A percentile compares a stretch with the other conserved stretches of the same genome.
These are phyloP conservation scores for Dichotomocladium elegans DNA, from an alignment of 371 early-diverging fungal genomes.

Conservation along the genomic window DNA sequence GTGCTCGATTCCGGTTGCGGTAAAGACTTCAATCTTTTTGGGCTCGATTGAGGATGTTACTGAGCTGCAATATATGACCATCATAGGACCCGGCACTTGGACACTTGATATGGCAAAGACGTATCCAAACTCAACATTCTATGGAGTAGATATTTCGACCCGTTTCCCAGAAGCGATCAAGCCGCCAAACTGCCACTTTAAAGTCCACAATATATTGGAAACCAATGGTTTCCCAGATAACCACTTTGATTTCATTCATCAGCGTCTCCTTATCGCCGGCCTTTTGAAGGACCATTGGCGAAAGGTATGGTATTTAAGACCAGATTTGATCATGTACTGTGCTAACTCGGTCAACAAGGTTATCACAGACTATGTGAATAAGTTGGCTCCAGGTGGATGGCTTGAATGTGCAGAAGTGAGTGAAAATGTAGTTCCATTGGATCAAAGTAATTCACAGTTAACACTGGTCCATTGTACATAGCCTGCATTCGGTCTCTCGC, in stretches of 20 bases:
- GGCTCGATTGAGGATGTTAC: no score
- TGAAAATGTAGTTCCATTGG: no score
- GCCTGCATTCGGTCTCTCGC: neutral
- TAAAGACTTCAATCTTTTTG: no score
- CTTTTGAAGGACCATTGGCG: conserved; percentile 26
- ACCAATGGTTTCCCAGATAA: conserved; percentile 48
- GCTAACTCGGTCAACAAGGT: neutral
- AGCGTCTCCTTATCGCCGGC: conserved; percentile 34
- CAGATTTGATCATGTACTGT: no score
- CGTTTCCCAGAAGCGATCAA: conserved; percentile 13
- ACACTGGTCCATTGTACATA: neutral
- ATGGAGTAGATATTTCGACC: conserved; percentile 12
- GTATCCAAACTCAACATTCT: conserved; percentile 14
- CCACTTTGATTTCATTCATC: conserved; percentile 53
- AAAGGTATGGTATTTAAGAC: no score
- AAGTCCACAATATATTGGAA: conserved; percentile 49
- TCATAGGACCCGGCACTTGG: conserved; percentile 33
- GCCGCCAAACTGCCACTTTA: conserved; percentile 33
- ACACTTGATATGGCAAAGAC: conserved; percentile 15
- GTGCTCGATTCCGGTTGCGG: conserved; percentile 19
- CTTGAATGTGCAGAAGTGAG: conserved; percentile 13
- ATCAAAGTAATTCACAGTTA: no score
- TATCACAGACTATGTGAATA: conserved; percentile 5
- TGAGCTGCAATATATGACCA: conserved; percentile 22
- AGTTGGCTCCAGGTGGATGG: conserved; percentile 19